These are phyloP conservation scores for Phytophthora pinifolia DNA, from an alignment of 352 stramenopile species.

Conservation along the genomic window DNA sequence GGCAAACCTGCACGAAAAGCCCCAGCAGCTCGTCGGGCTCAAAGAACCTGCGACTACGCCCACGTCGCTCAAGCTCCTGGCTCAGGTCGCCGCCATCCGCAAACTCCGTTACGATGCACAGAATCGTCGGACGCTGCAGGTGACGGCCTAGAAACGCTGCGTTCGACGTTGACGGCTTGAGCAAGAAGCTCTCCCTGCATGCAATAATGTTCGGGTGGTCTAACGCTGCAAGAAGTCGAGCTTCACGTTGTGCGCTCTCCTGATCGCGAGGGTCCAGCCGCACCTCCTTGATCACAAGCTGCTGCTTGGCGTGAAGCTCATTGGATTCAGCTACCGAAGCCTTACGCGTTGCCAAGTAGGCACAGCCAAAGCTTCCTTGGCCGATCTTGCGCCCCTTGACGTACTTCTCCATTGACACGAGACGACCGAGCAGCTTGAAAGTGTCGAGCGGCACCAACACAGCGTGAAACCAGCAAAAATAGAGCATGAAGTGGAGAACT, in stretches of 20 bases:
- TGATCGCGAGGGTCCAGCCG: slow-evolving; percentile 68
- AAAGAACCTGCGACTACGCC: slow-evolving; percentile 18
- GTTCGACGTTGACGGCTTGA: slow-evolving; percentile 16
- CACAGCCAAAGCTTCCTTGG: slow-evolving; percentile 68
- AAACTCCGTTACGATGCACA: slow-evolving; percentile 88
- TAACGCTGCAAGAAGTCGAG: slow-evolving; percentile 62
- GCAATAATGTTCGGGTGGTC: slow-evolving; percentile 86
- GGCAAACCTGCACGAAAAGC: slow-evolving; percentile 65
- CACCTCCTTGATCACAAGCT: slow-evolving; percentile 79
- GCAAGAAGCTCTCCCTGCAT: slow-evolving; percentile 77
- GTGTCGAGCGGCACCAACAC: neutral
- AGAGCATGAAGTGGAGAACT: slow-evolving; percentile 13
- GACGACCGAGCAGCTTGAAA: slow-evolving; percentile 3
- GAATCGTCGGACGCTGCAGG: slow-evolving; percentile 23
- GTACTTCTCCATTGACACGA: slow-evolving; percentile 71
- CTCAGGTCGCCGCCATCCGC: slow-evolving; percentile 77
- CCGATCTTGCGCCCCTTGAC: slow-evolving; percentile 76
- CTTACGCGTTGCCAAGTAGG: slow-evolving; percentile 63
- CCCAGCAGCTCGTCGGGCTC: slow-evolving; percentile 49
- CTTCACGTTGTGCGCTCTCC: slow-evolving; percentile 58
- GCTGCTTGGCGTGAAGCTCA: slow-evolving; percentile 32
- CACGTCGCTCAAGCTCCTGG: slow-evolving; percentile 45
- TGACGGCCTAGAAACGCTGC: neutral
- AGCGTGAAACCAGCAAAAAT: slow-evolving; percentile 21
- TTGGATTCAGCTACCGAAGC: slow-evolving; percentile 5